phyloP scores from a whole-genome alignment of 2,329 filamentous ascomycete species.

The Aspergillus fijiensis region DNA sequence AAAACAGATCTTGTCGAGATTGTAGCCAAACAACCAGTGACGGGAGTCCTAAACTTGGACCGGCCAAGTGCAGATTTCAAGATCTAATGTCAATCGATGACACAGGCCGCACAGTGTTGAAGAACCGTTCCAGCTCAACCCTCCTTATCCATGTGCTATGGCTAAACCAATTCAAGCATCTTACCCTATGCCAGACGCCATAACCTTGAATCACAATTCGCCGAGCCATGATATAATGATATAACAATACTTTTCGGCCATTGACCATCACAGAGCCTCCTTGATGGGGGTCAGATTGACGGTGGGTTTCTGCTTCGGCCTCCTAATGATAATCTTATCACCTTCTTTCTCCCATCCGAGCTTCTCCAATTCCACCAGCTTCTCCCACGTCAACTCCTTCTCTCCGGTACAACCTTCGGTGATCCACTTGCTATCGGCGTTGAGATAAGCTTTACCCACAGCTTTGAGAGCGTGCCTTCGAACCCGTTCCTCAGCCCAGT shows the following conservation, averaged over 20 bases:
- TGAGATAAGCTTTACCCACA: slow-evolving; percentile 77
- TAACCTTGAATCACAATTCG: slow-evolving; percentile 15
- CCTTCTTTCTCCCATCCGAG: slow-evolving; percentile 84
- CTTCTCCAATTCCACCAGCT: slow-evolving; percentile 64
- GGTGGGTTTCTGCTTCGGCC: slow-evolving; percentile 36
- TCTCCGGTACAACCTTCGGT: slow-evolving; percentile 54
- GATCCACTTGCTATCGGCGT: slow-evolving; percentile 69
- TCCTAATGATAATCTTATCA: slow-evolving; percentile 72
- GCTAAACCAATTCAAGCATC: neutral
- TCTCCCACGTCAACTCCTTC: slow-evolving; percentile 63
- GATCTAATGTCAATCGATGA: slow-evolving; percentile 49
- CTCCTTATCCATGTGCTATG: neutral
- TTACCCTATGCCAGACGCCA: slow-evolving; percentile 16
- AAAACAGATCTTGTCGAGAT: slow-evolving; percentile 72
- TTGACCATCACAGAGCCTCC: slow-evolving; percentile 12
- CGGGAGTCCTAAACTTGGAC: slow-evolving; percentile 63
- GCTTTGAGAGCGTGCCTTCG: slow-evolving; percentile 79
- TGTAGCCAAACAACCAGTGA: slow-evolving; percentile 61
- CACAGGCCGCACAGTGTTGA: neutral
- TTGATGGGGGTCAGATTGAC: slow-evolving; percentile 21
- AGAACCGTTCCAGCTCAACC: neutral
- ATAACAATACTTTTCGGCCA: neutral
- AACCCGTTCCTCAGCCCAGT: slow-evolving; percentile 74
- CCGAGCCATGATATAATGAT: neutral
- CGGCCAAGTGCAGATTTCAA: slow-evolving; percentile 74